A percentile compares a stretch with the other conserved stretches of the same genome.
phyloP scores from a whole-genome alignment of 2,329 filamentous ascomycete genomes.

The Colletotrichum sansevieriae region DNA sequence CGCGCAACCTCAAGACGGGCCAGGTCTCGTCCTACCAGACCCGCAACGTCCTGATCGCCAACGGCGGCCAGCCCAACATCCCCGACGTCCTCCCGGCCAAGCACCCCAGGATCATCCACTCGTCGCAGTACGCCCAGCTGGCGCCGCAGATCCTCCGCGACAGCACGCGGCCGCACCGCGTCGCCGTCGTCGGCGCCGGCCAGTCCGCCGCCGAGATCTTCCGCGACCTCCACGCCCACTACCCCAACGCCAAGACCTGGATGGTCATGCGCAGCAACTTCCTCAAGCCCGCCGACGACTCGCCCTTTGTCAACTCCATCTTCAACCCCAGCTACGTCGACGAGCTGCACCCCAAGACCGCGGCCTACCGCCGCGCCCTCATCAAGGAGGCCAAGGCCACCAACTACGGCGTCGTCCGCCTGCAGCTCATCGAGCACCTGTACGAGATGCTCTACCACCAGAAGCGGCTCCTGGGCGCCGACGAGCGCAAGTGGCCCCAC shows the following conservation, averaged over 20 bases:
- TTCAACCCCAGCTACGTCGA: slow-evolving; percentile 89
- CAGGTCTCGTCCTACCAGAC: slow-evolving; percentile 65
- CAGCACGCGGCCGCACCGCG: slow-evolving; percentile 71
- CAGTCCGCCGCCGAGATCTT: slow-evolving; percentile 98
- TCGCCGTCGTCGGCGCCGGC: slow-evolving; percentile 89
- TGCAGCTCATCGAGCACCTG: slow-evolving; percentile 89
- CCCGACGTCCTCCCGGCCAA: slow-evolving; percentile 77
- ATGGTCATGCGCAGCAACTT: slow-evolving; percentile 88
- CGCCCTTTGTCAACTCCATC: slow-evolving; percentile 96
- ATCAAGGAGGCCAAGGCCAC: slow-evolving; percentile 82
- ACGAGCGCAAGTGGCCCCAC: slow-evolving; percentile 84
- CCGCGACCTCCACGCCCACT: slow-evolving; percentile 84
- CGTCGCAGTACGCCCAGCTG: slow-evolving; percentile 82
- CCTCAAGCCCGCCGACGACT: slow-evolving; percentile 92
- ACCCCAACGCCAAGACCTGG: slow-evolving; percentile 83
- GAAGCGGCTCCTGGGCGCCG: slow-evolving; percentile 74
- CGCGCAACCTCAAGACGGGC: slow-evolving; percentile 72
- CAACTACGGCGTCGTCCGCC: slow-evolving; percentile 94
- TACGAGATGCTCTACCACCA: slow-evolving; percentile 93
- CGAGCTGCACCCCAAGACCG: slow-evolving; percentile 76
- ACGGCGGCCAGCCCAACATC: slow-evolving; percentile 75
- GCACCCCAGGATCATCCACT: slow-evolving; percentile 85
- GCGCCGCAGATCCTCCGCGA: slow-evolving; percentile 71
- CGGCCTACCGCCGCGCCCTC: slow-evolving; percentile 70
- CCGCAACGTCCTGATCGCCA: slow-evolving; percentile 74